Conservation (phyloP, 805 yeast species). For the Yamadazyma scolyti region DNA sequence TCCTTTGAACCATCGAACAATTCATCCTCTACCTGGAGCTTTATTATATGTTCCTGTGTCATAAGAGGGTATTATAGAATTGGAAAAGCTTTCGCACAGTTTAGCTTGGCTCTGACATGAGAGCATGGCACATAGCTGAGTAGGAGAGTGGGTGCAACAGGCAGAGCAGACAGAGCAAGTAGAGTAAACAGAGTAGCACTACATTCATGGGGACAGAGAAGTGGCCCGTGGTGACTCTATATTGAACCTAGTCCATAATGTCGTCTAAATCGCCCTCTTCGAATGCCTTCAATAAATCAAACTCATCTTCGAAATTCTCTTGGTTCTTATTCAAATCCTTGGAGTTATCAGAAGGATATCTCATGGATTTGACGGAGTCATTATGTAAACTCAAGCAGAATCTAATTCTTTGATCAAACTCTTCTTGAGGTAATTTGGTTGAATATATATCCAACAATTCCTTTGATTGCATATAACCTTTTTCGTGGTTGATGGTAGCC, state of each 20-base stretch:
- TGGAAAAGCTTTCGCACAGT: too few species aligned
- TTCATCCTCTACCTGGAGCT: slow-evolving; percentile 19
- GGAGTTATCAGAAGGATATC: slow-evolving; percentile 60
- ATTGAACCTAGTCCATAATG: slow-evolving; percentile 34
- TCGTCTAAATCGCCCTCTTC: slow-evolving; percentile 56
- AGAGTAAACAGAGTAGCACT: too few species aligned
- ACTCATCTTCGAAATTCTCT: slow-evolving; percentile 36
- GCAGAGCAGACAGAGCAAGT: slow-evolving; percentile 19
- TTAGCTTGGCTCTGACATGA: too few species aligned
- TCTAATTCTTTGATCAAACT: slow-evolving; percentile 89
- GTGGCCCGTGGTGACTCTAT: too few species aligned
- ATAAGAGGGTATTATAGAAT: too few species aligned
- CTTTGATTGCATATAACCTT: slow-evolving; percentile 86
- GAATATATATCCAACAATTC: slow-evolving; percentile 86
- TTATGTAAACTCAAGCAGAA: slow-evolving; percentile 89
- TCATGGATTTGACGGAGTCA: slow-evolving; percentile 91
- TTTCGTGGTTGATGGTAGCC: slow-evolving; percentile 86
- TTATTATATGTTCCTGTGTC: slow-evolving; percentile 3
- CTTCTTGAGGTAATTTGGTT: slow-evolving; percentile 79
- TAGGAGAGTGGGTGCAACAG: too few species aligned
- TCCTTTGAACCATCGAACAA: slow-evolving; percentile 30
- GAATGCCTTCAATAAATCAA: slow-evolving; percentile 43
- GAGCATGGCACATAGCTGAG: too few species aligned
- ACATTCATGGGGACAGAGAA: too few species aligned
- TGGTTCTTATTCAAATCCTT: slow-evolving; percentile 23